A percentile compares a stretch with the other conserved stretches of the same genome.
phyloP scores from a whole-genome alignment of 75 land plant species.

The Pinus taeda region DNA sequence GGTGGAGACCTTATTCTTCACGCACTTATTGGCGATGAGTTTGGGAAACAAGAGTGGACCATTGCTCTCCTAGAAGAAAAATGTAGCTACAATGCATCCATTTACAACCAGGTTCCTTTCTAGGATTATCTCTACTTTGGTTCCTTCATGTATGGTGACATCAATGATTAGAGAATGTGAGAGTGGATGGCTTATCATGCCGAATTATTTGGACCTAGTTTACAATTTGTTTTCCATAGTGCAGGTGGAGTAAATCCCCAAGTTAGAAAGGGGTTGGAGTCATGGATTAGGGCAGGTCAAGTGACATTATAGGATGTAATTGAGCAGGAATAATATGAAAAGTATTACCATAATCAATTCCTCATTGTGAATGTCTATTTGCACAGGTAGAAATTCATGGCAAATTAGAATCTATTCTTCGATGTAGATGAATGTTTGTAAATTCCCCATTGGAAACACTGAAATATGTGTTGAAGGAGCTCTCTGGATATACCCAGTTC shows the following conservation, averaged over 20 bases:
- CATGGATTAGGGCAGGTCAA: constrained; percentile 60
- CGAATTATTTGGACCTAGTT: constrained; percentile 54
- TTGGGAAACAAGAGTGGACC: constrained; percentile 15
- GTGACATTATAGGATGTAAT: constrained; percentile 76
- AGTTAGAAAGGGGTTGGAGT: constrained; percentile 41
- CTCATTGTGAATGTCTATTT: constrained; percentile 85
- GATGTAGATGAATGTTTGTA: constrained; percentile 88
- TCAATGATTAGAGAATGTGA: constrained; percentile 56
- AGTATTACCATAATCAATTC: constrained; percentile 90
- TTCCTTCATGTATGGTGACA: constrained; percentile 71
- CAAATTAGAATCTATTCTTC: constrained; percentile 86
- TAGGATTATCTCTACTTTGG: constrained; percentile 88
- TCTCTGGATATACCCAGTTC: constrained; percentile 57
- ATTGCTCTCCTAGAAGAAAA: constrained; percentile 49
- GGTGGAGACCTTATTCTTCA: constrained; percentile 64
- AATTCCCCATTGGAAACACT: constrained; percentile 28
- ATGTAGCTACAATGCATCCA: constrained; percentile 23
- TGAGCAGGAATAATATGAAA: constrained; percentile 65
- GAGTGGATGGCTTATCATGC: constrained; percentile 94
- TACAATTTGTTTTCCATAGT: constrained; percentile 87
- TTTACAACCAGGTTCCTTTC: constrained; percentile 14
- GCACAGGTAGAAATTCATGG: constrained; percentile 58
- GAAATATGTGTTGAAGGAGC: not conserved
- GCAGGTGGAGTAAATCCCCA: constrained; percentile 67
- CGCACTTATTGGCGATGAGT: constrained; percentile 36